phyloP scores from a whole-genome alignment of 306 rosid species.

The Oxytropis ochrocephala region DNA sequence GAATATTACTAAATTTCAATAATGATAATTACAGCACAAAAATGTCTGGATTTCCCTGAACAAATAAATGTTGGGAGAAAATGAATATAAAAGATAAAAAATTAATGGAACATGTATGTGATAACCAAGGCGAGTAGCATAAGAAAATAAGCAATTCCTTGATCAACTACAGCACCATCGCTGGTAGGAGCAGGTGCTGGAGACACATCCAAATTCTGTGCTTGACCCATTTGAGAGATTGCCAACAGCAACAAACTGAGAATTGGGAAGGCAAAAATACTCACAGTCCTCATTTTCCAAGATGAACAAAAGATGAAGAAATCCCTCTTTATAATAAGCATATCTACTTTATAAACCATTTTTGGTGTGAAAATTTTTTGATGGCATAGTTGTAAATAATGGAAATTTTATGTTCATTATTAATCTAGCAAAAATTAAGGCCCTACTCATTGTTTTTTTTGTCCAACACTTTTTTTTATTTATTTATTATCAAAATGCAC shows the following conservation, averaged over 20 bases:
- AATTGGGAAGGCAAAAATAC: conserved; percentile 27
- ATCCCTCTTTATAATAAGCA: no score
- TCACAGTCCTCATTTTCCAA: conserved; percentile 26
- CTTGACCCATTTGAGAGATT: conserved; percentile 28
- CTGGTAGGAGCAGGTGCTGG: conserved; percentile 37
- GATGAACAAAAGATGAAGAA: background rate
- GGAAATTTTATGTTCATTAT: no score
- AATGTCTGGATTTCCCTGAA: conserved; percentile 16
- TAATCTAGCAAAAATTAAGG: no score
- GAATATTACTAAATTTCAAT: background rate
- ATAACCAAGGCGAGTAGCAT: conserved; percentile 55
- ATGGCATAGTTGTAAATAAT: no score
- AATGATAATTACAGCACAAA: background rate
- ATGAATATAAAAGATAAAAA: background rate
- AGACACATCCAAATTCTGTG: conserved; percentile 43
- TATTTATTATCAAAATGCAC: no score
- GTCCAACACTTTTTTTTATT: no score
- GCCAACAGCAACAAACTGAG: conserved; percentile 35
- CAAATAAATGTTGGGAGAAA: background rate
- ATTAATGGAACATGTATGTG: conserved; percentile 58
- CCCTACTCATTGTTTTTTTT: no score
- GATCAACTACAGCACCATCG: conserved; percentile 36
- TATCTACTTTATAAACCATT: no score
- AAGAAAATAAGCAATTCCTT: conserved; percentile 69
- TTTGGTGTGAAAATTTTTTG: no score